Base-by-base conservation (phyloP, 2,329 filamentous ascomycete genomes). In the Alternaria incomplexa region DNA sequence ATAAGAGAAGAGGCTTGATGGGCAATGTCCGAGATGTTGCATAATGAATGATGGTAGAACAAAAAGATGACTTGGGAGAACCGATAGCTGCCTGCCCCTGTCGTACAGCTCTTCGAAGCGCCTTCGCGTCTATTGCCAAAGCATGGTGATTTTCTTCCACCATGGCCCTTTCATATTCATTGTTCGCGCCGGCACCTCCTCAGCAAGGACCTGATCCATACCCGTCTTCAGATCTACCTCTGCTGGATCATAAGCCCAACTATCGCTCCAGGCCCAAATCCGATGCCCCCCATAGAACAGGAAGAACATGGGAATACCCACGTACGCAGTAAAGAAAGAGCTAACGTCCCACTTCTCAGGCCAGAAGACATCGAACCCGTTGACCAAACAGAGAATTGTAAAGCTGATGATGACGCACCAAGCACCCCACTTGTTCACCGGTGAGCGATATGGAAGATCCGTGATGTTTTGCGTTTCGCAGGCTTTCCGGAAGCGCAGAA, bases 301-400 rank as follows among this genome's bases (percentile, higher is more conserved):
- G 12, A 86, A 69, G 72, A 91, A 91, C 17, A 89, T 84, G 0
- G 88, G 87, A 52, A 91, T 86, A 9, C 88, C 88, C n/a, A 90
- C 84, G 69, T 91, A 91, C 0, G 87, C 84, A 0, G 88, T 89
- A 67, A 90, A 80, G 71, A 96, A 96, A 70, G 84, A 83, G 6
- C 84, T 82, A 0, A 85, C 85, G 15, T 83, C 86, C 86, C 89
- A 95, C 26, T 89, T 83, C 8, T 83, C 81, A 0, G 88, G 87
- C 76, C 90, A 90, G 76, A 95, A 94, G 13, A 91, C 86, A 36
- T 89, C 86, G 79, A 93, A 95, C 1, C 91, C 92, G 71, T 93
- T 93, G 69, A 92, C 89, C 4, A 94, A 79, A 1, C 85, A 87
- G n/a, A 94, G 82, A 25, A 92, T 79, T 4, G 78, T 75, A 56